These are phyloP conservation scores for Paecilomyces fulvus DNA, from an alignment of 2,329 filamentous ascomycete species.

Conservation along the genomic window DNA sequence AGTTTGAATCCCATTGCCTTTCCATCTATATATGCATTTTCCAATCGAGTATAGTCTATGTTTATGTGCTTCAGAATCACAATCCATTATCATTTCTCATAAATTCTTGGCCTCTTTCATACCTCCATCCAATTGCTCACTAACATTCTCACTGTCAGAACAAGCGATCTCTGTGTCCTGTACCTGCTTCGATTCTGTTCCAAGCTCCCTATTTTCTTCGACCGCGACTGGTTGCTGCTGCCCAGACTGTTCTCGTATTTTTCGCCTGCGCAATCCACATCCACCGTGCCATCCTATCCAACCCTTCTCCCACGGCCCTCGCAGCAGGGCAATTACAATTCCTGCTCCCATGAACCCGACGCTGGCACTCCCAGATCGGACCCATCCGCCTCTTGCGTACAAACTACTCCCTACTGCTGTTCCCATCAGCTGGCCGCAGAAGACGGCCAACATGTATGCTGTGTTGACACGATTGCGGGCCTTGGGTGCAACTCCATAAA, in stretches of 20 bases:
- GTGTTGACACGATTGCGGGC: constrained; percentile 71
- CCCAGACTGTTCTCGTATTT: background rate
- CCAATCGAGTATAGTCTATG: background rate
- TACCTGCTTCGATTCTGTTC: background rate
- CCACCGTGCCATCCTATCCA: constrained; percentile 57
- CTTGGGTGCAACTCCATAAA: constrained; percentile 63
- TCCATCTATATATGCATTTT: background rate
- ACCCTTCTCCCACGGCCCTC: constrained; percentile 49
- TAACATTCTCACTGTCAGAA: background rate
- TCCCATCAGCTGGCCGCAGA: constrained; percentile 67
- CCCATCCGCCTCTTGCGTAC: constrained; percentile 50
- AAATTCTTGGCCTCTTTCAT: background rate
- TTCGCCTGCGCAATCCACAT: constrained; percentile 36
- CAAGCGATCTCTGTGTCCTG: background rate
- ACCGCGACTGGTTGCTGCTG: background rate
- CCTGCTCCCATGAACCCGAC: constrained; percentile 46
- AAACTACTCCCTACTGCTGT: constrained; percentile 52
- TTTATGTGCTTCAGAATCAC: background rate
- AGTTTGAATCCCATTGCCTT: background rate
- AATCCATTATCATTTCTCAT: background rate
- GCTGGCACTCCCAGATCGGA: constrained; percentile 47
- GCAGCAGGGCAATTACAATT: constrained; percentile 37
- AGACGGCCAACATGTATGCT: constrained; percentile 69
- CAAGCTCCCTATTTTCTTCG: background rate
- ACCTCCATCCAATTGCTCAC: background rate